Conservation (phyloP, 2,329 filamentous ascomycete genomes). For the Ustilaginoidea virens region DNA sequence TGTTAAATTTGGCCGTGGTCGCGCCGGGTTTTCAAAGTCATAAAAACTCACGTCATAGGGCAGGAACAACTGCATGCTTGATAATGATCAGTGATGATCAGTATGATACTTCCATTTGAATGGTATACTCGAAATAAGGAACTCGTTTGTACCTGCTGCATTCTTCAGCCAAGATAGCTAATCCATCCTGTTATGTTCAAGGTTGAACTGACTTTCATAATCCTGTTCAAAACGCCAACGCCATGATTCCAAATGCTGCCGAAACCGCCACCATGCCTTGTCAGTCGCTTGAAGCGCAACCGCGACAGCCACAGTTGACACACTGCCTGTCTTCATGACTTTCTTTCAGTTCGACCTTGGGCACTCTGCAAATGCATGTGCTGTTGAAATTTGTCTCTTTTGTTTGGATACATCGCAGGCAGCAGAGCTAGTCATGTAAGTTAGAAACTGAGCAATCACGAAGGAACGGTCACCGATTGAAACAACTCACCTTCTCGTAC, state of each 20-base stretch:
- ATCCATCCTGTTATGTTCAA: not conserved
- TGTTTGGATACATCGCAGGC: conserved; percentile 92
- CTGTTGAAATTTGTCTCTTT: conserved; percentile 99
- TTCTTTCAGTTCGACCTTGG: conserved; percentile 77
- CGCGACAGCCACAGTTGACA: conserved; percentile 85
- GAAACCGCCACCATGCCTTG: not conserved
- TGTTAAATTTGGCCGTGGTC: conserved; percentile 47
- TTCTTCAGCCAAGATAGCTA: too few species aligned
- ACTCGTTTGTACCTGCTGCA: too few species aligned
- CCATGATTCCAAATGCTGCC: conserved; percentile 1
- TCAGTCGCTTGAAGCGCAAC: conserved; percentile 74
- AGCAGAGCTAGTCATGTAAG: conserved; percentile 53
- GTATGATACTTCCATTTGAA: conserved; percentile 15
- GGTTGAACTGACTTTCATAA: too few species aligned
- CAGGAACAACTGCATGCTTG: conserved; percentile 10
- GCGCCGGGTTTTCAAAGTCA: conserved; percentile 35
- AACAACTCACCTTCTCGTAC: conserved; percentile 69
- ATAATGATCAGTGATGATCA: conserved; percentile 16
- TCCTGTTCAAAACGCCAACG: too few species aligned
- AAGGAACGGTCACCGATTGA: not conserved
- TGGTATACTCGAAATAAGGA: conserved; percentile 17
- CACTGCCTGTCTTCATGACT: conserved; percentile 73
- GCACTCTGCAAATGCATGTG: conserved; percentile 93
- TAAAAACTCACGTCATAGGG: conserved; percentile 13
- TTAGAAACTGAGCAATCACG: conserved; percentile 10